A percentile compares a stretch with the other conserved stretches of the same genome.
These are phyloP conservation scores for Chaetomium tenue DNA, from an alignment of 495 filamentous ascomycete species.

Conservation along the genomic window DNA sequence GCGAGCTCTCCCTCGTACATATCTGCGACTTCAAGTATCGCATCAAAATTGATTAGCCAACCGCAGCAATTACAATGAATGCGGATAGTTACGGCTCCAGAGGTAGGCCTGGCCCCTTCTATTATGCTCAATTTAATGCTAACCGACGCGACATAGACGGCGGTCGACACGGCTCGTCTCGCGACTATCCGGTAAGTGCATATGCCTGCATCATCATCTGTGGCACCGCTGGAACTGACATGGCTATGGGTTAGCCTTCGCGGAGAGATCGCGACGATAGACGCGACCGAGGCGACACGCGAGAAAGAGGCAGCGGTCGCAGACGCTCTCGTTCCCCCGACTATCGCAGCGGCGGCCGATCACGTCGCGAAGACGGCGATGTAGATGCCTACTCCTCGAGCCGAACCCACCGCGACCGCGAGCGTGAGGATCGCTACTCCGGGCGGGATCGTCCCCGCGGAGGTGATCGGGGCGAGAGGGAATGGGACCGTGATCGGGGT, in stretches of 20 bases:
- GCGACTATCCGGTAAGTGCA: constrained; percentile 68
- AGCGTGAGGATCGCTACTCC: constrained; percentile 85
- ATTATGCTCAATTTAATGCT: constrained; percentile 25
- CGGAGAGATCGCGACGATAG: constrained; percentile 53
- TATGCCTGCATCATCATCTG: not conserved
- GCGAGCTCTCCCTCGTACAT: constrained; percentile 1
- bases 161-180: constrained; percentile 64
- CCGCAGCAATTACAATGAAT: constrained; percentile 65
- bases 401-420: constrained; percentile 83
- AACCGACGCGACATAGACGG: constrained; percentile 48
- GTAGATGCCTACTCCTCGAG: constrained; percentile 87
- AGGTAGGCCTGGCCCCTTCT: constrained; percentile 51
- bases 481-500: constrained; percentile 71
- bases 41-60: constrained; percentile 17
- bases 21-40: constrained; percentile 16
- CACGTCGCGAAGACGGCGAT: constrained; percentile 64
- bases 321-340: constrained; percentile 75
- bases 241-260: constrained; percentile 20
- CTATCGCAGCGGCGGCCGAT: constrained; percentile 49
- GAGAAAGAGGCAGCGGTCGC: constrained; percentile 57
- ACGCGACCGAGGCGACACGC: constrained; percentile 40
- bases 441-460: constrained; percentile 53
- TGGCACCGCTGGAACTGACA: constrained; percentile 8
- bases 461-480: constrained; percentile 40
- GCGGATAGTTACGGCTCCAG: constrained; percentile 80